These are phyloP conservation scores for Syzygium grande DNA, from an alignment of 345 rosid genomes.

Conservation along the genomic window DNA sequence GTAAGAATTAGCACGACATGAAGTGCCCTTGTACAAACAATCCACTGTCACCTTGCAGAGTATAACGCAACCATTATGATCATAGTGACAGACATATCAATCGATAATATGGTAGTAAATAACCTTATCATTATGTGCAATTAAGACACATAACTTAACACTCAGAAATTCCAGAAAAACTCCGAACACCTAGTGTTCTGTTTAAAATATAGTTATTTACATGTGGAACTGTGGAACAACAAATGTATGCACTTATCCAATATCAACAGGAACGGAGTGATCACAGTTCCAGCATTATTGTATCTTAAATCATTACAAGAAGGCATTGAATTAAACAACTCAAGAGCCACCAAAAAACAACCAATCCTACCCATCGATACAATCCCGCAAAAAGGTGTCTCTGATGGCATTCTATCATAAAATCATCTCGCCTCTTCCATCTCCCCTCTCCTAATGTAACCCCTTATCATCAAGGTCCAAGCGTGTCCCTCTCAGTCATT, in stretches of 20 bases:
- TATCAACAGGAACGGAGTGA: not conserved
- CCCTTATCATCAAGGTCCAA: constrained; percentile 8
- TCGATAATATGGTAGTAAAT: not conserved
- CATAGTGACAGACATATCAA: not conserved
- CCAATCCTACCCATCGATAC: constrained; percentile 54
- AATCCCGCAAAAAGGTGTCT: constrained; percentile 36
- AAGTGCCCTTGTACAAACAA: not conserved
- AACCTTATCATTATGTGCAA: not conserved
- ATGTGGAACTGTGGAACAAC: not conserved
- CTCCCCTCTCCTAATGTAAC: constrained; percentile 6
- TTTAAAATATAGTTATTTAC: not conserved
- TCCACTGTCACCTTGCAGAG: not conserved
- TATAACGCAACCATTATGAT: not conserved
- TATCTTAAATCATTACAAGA: not conserved
- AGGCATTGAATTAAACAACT: constrained; percentile 15
- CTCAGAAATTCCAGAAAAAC: not conserved
- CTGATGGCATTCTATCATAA: constrained; percentile 16
- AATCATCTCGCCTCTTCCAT: constrained; percentile 8
- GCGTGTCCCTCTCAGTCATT: constrained; percentile 12
- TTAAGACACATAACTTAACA: not conserved
- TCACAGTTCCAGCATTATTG: not conserved
- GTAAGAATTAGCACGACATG: not conserved
- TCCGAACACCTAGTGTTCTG: not conserved
- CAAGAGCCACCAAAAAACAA: constrained; percentile 10
- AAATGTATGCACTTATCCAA: not conserved